These are phyloP conservation scores for Globisporangium emineosum DNA, from an alignment of 352 stramenopile genomes.

Conservation along the genomic window DNA sequence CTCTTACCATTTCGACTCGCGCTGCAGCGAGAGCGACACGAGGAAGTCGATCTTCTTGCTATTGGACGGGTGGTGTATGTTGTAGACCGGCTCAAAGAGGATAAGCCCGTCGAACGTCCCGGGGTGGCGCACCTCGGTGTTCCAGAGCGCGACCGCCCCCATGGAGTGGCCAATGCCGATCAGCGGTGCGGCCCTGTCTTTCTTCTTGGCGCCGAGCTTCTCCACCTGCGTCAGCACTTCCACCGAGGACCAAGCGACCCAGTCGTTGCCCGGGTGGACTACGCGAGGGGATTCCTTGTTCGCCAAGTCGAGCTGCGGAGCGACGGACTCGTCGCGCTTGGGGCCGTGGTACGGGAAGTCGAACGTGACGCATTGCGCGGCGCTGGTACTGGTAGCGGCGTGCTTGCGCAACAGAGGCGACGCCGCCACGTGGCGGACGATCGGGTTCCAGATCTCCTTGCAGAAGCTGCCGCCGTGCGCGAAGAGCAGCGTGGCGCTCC, in stretches of 20 bases:
- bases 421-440: slow-evolving; percentile 34
- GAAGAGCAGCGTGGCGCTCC: slow-evolving; percentile 37
- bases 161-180: slow-evolving; percentile 57
- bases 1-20: slow-evolving; percentile 17
- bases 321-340: slow-evolving; percentile 33
- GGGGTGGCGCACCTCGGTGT: slow-evolving; percentile 30
- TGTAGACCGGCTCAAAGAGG: slow-evolving; percentile 43
- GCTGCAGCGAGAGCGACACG: slow-evolving; percentile 34
- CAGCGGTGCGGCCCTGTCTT: slow-evolving; percentile 18
- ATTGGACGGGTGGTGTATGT: slow-evolving; percentile 5
- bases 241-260: background rate
- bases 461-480: slow-evolving; percentile 45
- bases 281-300: slow-evolving; percentile 23
- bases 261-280: slow-evolving; percentile 39
- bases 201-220: slow-evolving; percentile 4
- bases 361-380: slow-evolving; percentile 29
- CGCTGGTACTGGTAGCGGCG: background rate
- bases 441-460: slow-evolving; percentile 43
- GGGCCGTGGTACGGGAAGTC: slow-evolving; percentile 21
- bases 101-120: slow-evolving; percentile 44
- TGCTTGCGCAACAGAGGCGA: slow-evolving; percentile 13
- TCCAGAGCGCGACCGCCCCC: slow-evolving; percentile 36
- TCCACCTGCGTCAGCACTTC: background rate
- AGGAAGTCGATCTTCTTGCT: slow-evolving; percentile 24
- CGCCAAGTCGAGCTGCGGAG: slow-evolving; percentile 6